Evolutionary conservation across 345 rosid genomes (phyloP), one percentile per base, ranked within the genome.

Genomic region (Excoecaria agallocha): DNA sequence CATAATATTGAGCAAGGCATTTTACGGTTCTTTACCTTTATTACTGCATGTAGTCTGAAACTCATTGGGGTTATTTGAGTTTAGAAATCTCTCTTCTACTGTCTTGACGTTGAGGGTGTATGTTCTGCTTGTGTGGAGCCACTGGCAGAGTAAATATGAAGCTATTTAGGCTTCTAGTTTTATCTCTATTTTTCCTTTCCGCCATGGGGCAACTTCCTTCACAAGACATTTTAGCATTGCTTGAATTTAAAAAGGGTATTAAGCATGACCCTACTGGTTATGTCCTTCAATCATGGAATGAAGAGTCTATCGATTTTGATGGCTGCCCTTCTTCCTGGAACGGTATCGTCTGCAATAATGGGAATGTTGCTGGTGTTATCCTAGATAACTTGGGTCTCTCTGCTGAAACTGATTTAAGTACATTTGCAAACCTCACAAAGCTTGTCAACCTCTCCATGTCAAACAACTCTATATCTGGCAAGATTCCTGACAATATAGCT

Each of bases 301-400:
- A 95, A 50, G 99, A 93, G 82, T 91, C 99, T 35, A 93, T 93
- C 22, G 96, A 93, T 76, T 95, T 95, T 72, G 82, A 93, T 77
- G 99, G 99, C 22, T 95, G 99, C 65, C 99, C 99, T 79, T 82
- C 99, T 73, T 89, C 97, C 0, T 95, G 99, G 99, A 93, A 95
- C 80, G 99, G 99, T 13, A 84, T 95, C 11, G 87, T 95, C 48
- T 95, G 99, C 76, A 95, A 91, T 74, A 94, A 90, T 15, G 97
- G 88, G 43, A 91, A 90, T 83, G 93, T 95, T 50, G 99, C 99
- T 69, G 98, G 86, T 58, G 88, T 95, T 77, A 87, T 93, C 74
- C 91, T 95, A 30, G 91, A 91, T 69, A 91, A 90, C 79, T 78
- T 95, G 74, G 89, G 88, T 57, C 86, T 95, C 25, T 83, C 98